A percentile compares a stretch with the other conserved stretches of the same genome.
Conservation (phyloP, 1,284 basidiomycete genomes). For the Rhodotorula sp. region DNA sequence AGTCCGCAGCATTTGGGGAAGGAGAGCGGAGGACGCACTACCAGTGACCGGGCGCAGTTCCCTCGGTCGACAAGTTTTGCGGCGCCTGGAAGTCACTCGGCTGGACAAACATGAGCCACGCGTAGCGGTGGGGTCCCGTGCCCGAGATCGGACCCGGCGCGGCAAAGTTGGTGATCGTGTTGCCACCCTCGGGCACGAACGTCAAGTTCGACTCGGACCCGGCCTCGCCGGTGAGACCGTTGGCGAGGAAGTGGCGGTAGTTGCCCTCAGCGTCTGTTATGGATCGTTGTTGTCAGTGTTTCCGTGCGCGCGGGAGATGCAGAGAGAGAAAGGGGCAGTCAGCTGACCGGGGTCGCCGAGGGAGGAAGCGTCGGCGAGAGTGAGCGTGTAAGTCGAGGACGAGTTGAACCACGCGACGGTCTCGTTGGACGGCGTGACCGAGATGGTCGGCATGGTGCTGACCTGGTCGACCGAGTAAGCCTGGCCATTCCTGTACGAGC, state of each 20-base stretch:
- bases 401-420: slow-evolving; percentile 25
- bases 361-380: slow-evolving; percentile 63
- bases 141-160: slow-evolving; percentile 57
- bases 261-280: slow-evolving; percentile 31
- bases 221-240: slow-evolving; percentile 60
- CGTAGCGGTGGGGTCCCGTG: slow-evolving; percentile 55
- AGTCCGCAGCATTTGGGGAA: too few species aligned
- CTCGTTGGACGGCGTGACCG: slow-evolving; percentile 26
- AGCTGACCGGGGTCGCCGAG: slow-evolving; percentile 35
- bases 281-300: too few species aligned
- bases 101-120: slow-evolving; percentile 64
- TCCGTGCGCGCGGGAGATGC: too few species aligned
- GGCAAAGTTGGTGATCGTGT: slow-evolving; percentile 60
- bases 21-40: slow-evolving; percentile 40
- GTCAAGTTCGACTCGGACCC: slow-evolving; percentile 19
- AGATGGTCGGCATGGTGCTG: slow-evolving; percentile 25
- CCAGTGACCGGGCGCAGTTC: slow-evolving; percentile 57
- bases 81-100: slow-evolving; percentile 63
- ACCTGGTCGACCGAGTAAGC: slow-evolving; percentile 38
- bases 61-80: slow-evolving; percentile 55
- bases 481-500: slow-evolving; percentile 27
- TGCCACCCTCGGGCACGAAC: slow-evolving; percentile 33
- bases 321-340: too few species aligned
- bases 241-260: slow-evolving; percentile 69
- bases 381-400: slow-evolving; percentile 57